These are phyloP conservation scores for Vitis hybrid DNA, from an alignment of 177 flowering plant species.

Conservation along the genomic window DNA sequence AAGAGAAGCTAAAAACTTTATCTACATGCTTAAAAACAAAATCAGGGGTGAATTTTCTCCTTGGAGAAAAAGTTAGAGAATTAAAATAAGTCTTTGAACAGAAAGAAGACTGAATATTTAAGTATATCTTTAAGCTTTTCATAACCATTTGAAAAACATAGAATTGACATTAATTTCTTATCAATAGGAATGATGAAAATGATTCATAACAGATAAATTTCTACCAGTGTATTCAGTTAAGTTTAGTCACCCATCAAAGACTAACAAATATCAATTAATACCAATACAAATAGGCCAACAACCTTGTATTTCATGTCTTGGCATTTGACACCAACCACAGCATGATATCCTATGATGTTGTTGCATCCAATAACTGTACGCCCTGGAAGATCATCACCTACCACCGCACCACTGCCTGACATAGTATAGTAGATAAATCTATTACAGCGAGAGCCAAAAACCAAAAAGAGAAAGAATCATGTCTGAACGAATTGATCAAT, in stretches of 20 bases:
- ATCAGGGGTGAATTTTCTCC: background rate
- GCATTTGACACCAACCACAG: constrained; percentile 87
- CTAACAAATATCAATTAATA: background rate
- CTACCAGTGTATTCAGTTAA: background rate
- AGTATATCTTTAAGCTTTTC: background rate
- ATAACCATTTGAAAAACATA: background rate
- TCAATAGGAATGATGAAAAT: background rate
- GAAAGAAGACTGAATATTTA: too few relatives aligned
- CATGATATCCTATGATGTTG: constrained; percentile 82
- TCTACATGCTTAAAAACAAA: background rate
- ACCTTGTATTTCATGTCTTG: constrained; percentile 96
- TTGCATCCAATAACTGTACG: constrained; percentile 68
- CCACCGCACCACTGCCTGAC: constrained; percentile 84
- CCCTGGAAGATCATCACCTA: constrained; percentile 93
- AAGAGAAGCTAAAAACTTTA: too few relatives aligned
- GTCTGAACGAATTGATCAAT: background rate
- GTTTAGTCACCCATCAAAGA: background rate
- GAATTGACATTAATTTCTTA: background rate
- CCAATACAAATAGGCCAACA: background rate
- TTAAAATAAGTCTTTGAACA: background rate
- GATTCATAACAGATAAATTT: background rate
- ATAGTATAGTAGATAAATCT: constrained; percentile 16
- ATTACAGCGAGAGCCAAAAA: background rate
- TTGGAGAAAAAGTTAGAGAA: background rate
- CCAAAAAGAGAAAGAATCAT: background rate